Conservation (phyloP, 1,139 yeast genomes). For the Protomyces gravidus region DNA sequence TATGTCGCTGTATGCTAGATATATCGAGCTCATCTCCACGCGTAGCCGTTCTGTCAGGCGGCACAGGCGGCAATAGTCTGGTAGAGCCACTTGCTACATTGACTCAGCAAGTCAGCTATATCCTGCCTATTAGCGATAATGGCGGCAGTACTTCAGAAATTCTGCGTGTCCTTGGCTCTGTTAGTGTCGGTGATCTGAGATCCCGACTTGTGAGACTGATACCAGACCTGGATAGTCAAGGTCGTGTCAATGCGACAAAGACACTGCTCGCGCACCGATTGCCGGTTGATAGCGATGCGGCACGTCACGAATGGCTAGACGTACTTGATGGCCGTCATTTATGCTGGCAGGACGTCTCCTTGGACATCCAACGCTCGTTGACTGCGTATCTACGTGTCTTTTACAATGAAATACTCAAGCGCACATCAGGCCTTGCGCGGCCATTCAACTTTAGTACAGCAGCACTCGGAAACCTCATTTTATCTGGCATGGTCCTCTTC, state of each 20-base stretch:
- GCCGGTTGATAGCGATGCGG: conserved; percentile 49
- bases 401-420: conserved; percentile 68
- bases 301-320: conserved; percentile 68
- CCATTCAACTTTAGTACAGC: conserved; percentile 70
- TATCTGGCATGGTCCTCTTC: conserved; percentile 76
- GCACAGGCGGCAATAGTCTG: conserved; percentile 34
- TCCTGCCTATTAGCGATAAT: conserved; percentile 83
- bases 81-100: conserved; percentile 39
- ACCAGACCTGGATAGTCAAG: conserved; percentile 43
- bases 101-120: conserved; percentile 48
- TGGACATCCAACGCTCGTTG: conserved; percentile 66
- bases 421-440: conserved; percentile 53
- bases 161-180: conserved; percentile 85
- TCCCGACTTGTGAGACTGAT: conserved; percentile 75
- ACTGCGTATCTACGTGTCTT: conserved; percentile 75
- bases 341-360: conserved; percentile 60
- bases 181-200: conserved; percentile 89
- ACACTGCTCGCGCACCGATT: conserved; percentile 59
- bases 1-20: no score
- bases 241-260: conserved; percentile 36
- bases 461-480: conserved; percentile 75
- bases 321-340: conserved; percentile 76
- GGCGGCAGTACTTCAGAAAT: conserved; percentile 95
- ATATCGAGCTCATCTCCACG: not conserved
- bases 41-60: conserved; percentile 5